Conservation (phyloP, 768 basidiomycete species). For the Pisolithus tinctorius region DNA sequence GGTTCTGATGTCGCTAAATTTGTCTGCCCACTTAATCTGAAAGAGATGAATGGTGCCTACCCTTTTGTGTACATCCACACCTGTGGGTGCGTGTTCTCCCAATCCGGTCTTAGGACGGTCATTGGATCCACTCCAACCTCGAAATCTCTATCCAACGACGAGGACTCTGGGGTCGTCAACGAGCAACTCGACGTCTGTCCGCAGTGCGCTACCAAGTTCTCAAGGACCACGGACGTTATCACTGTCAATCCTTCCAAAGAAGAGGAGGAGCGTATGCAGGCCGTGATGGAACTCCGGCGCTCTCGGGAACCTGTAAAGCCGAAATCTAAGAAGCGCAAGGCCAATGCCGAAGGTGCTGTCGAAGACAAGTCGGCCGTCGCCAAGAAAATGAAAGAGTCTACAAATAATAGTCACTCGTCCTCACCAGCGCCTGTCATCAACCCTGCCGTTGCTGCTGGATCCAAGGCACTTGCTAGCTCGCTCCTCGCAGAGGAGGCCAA, state of each 20-base stretch:
- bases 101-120: slow-evolving; percentile 67
- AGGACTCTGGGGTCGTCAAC: slow-evolving; percentile 20
- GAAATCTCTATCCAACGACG: slow-evolving; percentile 15
- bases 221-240: slow-evolving; percentile 46
- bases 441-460: slow-evolving; percentile 48
- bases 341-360: slow-evolving; percentile 25
- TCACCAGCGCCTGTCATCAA: slow-evolving; percentile 31
- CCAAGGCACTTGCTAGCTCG: slow-evolving; percentile 61
- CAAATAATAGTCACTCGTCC: slow-evolving; percentile 7
- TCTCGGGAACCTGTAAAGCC: slow-evolving; percentile 50
- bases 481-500: slow-evolving; percentile 79
- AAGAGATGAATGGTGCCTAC: slow-evolving; percentile 89
- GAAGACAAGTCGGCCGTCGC: slow-evolving; percentile 27
- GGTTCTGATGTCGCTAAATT: slow-evolving; percentile 57
- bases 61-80: slow-evolving; percentile 83
- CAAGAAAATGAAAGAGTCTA: slow-evolving; percentile 35
- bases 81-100: slow-evolving; percentile 91
- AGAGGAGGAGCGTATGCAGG: slow-evolving; percentile 55
- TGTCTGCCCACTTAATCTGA: slow-evolving; percentile 85
- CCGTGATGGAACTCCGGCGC: slow-evolving; percentile 50
- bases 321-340: slow-evolving; percentile 57
- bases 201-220: slow-evolving; percentile 69
- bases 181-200: slow-evolving; percentile 59
- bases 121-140: slow-evolving; percentile 22
- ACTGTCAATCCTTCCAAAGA: slow-evolving; percentile 63